Percentiles rank a stretch among this genome's conserved stretches.
phyloP scores from a whole-genome alignment of 2,329 filamentous ascomycete genomes.

The Shiraia bambusicola region DNA sequence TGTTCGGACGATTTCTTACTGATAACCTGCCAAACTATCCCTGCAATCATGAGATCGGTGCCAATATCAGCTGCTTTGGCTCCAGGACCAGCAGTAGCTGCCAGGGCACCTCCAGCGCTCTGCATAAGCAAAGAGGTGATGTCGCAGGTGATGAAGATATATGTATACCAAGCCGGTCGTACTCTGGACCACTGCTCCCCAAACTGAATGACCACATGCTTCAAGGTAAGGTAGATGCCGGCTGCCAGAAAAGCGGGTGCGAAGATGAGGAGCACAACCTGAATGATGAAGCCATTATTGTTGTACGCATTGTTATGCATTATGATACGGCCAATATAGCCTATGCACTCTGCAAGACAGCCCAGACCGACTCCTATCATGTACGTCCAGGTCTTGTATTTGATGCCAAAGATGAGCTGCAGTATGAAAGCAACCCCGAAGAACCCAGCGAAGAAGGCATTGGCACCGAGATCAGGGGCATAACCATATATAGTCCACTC shows the following conservation, averaged over 20 bases:
- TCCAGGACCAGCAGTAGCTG: conserved; percentile 50
- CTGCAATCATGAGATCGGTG: conserved; percentile 58
- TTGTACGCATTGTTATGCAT: conserved; percentile 56
- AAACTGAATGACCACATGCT: conserved; percentile 57
- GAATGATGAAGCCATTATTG: conserved; percentile 50
- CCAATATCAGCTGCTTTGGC: conserved; percentile 46
- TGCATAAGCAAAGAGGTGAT: conserved; percentile 58
- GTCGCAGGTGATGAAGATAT: conserved; percentile 61
- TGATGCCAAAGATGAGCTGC: conserved; percentile 53
- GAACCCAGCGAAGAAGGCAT: conserved; percentile 53
- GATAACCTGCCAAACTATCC: conserved; percentile 58
- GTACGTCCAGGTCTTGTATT: conserved; percentile 57
- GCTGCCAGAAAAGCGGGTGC: conserved; percentile 58
- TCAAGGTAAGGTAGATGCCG: conserved; percentile 57
- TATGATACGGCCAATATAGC: conserved; percentile 58
- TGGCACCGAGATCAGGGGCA: conserved; percentile 52
- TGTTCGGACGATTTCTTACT: conserved; percentile 28
- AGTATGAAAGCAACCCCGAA: conserved; percentile 52
- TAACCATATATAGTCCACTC: conserved; percentile 55
- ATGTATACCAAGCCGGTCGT: conserved; percentile 51
- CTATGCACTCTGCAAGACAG: conserved; percentile 53
- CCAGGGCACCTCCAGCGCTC: conserved; percentile 57
- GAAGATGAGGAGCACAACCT: conserved; percentile 59
- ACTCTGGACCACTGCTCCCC: conserved; percentile 41
- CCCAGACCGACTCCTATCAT: conserved; percentile 51